A percentile compares a stretch with the other conserved stretches of the same genome.
Conservation (phyloP, 768 basidiomycete genomes). For the Ramaria sp. region DNA sequence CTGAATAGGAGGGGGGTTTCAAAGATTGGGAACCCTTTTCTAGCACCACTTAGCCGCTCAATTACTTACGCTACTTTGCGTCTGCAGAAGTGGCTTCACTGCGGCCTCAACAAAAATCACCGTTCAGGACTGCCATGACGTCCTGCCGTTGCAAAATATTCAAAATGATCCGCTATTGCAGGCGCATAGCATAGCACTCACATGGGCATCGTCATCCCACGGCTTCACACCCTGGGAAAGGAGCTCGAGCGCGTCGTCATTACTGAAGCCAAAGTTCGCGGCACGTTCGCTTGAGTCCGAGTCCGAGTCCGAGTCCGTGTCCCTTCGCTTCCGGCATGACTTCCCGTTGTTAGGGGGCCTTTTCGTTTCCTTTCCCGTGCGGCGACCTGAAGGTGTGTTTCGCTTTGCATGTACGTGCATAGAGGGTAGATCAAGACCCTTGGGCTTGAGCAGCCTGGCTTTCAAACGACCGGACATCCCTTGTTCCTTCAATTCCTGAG, state of each 20-base stretch:
- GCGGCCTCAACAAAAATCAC: neutral
- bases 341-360: neutral
- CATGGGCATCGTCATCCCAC: slow-evolving; percentile 35
- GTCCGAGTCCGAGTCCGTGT: slow-evolving; percentile 11
- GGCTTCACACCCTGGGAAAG: slow-evolving; percentile 31
- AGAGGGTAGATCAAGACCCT: too few relatives aligned
- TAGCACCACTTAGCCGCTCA: neutral
- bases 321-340: slow-evolving; percentile 12
- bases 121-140: neutral
- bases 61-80: neutral
- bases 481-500: neutral
- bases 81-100: neutral
- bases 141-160: neutral
- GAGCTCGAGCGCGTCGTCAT: slow-evolving; percentile 25
- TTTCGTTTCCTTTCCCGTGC: neutral
- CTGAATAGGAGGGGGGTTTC: too few relatives aligned
- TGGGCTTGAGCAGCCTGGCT: too few relatives aligned
- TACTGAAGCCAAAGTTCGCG: slow-evolving; percentile 23
- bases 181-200: slow-evolving; percentile 13
- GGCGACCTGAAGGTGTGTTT: too few relatives aligned
- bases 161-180: neutral
- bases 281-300: slow-evolving; percentile 6
- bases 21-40: too few relatives aligned
- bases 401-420: too few relatives aligned
- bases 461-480: neutral